Base-by-base conservation (phyloP, 176 grass and related monocot genomes). In the Ananas comosus region DNA sequence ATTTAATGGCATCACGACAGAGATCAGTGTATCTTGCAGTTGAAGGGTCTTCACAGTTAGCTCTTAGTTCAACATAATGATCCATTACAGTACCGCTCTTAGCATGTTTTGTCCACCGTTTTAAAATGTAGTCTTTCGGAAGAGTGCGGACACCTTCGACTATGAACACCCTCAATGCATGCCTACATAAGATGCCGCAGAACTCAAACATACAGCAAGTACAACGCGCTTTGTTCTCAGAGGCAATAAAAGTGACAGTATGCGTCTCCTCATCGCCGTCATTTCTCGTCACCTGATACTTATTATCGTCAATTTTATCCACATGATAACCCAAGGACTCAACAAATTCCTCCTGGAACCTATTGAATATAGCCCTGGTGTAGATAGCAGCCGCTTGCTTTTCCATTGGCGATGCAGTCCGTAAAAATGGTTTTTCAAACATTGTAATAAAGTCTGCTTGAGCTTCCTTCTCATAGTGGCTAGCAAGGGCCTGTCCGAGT, bases 41-140 rank as follows among this genome's bases (percentile, higher is more conserved):
- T 66, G 81, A 65, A 78, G 66, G 82, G 51, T 93, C 84, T 7
- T 90, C 87, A 72, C 48, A 17, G 21, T 33, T 80, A 74, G 61
- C 74, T 73, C 85, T 90, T 27, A 92, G 80, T 67, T 90, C 89
- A 72, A 83, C 48, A 78, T 80, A 89, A 28, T 79, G 76, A 86
- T 90, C 84, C 76, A 85, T 74, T 42, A 70, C 69, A 76, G 28
- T 50, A 61, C 51, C 78, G 66, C 73, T 88, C 86, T 92, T 92
- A 51, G 82, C 86, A 90, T 99, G 84, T 16, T 86, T 99, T 66
- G 94, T 88, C 94, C 94, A 99, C 71, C 87, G 85, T 87, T 92
- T 93, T 77, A 99, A 75, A 28, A 93, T 85, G 77, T 87, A 92
- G 64, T 84, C 69, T 65, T 83, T 90, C 51, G 86, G 89, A 78